Evolutionary conservation across 768 basidiomycete genomes (phyloP).

Genomic region (Ephemerocybe angulata): DNA sequence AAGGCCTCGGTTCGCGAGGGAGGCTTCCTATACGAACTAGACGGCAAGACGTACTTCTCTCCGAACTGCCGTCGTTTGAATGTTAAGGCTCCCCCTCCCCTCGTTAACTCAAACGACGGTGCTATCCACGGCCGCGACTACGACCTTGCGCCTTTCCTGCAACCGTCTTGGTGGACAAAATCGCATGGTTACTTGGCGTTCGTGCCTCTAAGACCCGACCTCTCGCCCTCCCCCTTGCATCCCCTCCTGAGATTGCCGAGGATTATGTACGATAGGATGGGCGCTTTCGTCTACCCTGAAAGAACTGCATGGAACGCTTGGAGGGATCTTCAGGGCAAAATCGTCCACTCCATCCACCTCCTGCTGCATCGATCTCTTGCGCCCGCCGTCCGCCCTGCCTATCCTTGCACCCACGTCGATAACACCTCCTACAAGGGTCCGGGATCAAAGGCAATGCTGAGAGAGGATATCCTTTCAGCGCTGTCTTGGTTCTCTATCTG

Average conservation of each 20-base stretch:
- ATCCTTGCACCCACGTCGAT: not conserved
- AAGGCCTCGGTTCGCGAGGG: not conserved
- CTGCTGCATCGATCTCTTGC: not conserved
- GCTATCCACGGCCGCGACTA: not conserved
- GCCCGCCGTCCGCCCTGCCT: not conserved
- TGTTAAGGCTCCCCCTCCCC: not conserved
- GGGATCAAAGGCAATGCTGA: not conserved
- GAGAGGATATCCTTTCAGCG: not conserved
- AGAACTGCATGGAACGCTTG: too few species aligned
- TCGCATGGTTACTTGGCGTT: not conserved
- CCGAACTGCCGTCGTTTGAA: not conserved
- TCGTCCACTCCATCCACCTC: not conserved
- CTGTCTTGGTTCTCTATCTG: not conserved
- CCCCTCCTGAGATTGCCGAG: not conserved
- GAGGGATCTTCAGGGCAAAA: not conserved
- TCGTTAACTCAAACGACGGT: not conserved
- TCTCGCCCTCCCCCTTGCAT: not conserved
- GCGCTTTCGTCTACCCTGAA: too few species aligned
- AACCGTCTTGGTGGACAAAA: not conserved
- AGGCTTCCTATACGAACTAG: not conserved
- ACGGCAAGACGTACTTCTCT: not conserved
- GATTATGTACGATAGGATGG: not conserved
- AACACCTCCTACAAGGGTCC: not conserved
- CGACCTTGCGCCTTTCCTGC: not conserved
- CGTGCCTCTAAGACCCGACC: not conserved